A percentile compares a stretch with the other conserved stretches of the same genome.
These are phyloP conservation scores for Backusella circina DNA, from an alignment of 192 early-diverging fungal genomes.

Conservation along the genomic window DNA sequence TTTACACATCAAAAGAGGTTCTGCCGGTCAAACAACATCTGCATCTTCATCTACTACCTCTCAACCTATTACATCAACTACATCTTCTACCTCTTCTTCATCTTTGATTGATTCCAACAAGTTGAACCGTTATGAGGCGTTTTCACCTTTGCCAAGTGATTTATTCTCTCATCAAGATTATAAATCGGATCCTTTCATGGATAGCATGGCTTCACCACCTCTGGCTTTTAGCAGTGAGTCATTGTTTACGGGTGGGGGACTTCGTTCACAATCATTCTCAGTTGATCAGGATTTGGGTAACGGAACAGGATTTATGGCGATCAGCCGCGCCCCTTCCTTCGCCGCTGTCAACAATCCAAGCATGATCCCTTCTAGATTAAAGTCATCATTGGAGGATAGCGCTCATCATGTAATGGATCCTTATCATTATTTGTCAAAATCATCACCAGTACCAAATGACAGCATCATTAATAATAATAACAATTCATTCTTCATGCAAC, in stretches of 20 bases:
- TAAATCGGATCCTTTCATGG: slow-evolving; percentile 19
- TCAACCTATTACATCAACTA: not conserved
- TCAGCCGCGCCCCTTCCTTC: not conserved
- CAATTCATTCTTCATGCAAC: not conserved
- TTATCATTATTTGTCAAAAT: slow-evolving; percentile 30
- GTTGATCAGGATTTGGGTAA: slow-evolving; percentile 26
- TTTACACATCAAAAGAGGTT: slow-evolving; percentile 85
- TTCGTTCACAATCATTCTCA: slow-evolving; percentile 28
- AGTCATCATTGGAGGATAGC: not conserved
- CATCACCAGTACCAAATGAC: slow-evolving; percentile 19
- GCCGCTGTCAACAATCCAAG: not conserved
- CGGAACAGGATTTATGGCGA: not conserved
- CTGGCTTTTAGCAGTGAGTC: slow-evolving; percentile 39
- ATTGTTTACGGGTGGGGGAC: slow-evolving; percentile 20
- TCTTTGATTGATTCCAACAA: not conserved
- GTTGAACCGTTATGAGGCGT: slow-evolving; percentile 15
- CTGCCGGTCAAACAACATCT: slow-evolving; percentile 15
- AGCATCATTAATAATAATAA: not conserved
- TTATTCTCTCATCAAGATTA: slow-evolving; percentile 41
- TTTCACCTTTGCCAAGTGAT: slow-evolving; percentile 48
- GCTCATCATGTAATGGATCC: not conserved
- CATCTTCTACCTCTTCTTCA: not conserved
- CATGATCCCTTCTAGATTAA: not conserved
- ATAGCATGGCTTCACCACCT: slow-evolving; percentile 17
- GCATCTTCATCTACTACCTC: slow-evolving; percentile 2